A percentile compares a stretch with the other conserved stretches of the same genome.
These are phyloP conservation scores for Abelmoschus esculentus DNA, from an alignment of 345 rosid genomes.

Conservation along the genomic window DNA sequence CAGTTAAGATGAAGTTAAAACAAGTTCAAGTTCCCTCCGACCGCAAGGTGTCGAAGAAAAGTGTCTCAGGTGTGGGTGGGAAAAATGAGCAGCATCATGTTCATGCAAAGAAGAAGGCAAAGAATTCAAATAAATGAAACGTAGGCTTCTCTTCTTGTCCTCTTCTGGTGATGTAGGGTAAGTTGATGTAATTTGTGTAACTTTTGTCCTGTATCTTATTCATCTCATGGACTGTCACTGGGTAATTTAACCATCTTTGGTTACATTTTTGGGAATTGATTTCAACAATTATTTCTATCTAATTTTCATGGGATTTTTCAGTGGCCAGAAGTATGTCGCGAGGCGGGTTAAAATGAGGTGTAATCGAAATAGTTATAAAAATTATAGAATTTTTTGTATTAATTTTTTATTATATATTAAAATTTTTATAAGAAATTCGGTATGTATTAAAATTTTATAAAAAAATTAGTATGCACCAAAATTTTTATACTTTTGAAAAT, in stretches of 20 bases:
- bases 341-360: too few relatives aligned
- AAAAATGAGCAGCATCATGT: constrained; percentile 6
- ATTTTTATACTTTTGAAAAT: too few relatives aligned
- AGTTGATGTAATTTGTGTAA: neutral
- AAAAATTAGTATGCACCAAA: too few relatives aligned
- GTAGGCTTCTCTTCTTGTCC: neutral
- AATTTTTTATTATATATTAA: too few relatives aligned
- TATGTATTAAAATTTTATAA: too few relatives aligned
- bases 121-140: constrained; percentile 16
- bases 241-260: neutral
- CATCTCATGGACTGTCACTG: neutral
- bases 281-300: neutral
- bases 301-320: neutral
- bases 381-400: too few relatives aligned
- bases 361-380: too few relatives aligned
- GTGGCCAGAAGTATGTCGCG: neutral
- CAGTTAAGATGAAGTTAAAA: constrained; percentile 67
- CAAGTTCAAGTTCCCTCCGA: constrained; percentile 30
- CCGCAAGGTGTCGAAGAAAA: constrained; percentile 23
- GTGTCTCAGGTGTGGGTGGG: neutral
- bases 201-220: neutral
- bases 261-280: neutral
- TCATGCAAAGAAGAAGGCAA: constrained; percentile 24
- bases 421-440: too few relatives aligned
- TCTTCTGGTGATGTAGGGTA: neutral